Conservation (phyloP, 257 asterid species). For the Nyctanthes arbortristis region DNA sequence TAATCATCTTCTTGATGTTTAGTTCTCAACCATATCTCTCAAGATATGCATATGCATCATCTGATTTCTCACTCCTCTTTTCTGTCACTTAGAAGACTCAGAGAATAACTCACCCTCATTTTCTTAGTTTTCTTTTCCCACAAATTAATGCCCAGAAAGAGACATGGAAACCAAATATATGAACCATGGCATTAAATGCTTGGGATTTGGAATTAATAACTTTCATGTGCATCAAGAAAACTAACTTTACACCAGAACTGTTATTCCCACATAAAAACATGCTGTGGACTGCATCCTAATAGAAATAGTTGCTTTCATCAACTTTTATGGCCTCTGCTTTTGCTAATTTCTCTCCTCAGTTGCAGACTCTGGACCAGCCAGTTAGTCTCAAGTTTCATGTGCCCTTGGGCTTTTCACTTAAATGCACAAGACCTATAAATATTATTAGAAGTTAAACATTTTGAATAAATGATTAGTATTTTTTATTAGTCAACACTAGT, state of each 20-base stretch:
- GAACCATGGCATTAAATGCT: no score
- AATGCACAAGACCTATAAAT: no score
- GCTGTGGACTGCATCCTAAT: constrained; percentile 5
- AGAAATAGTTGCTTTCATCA: constrained; percentile 24
- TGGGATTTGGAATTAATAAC: no score
- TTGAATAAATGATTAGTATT: no score
- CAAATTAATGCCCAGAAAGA: constrained; percentile 44
- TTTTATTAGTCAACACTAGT: no score
- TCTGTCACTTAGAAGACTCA: no score
- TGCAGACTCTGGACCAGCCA: no score
- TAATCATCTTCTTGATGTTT: constrained; percentile 45
- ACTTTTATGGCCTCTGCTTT: no score
- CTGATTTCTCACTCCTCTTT: constrained; percentile 25
- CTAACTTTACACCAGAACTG: constrained; percentile 30
- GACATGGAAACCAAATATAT: constrained; percentile 46
- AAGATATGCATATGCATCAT: constrained; percentile 45
- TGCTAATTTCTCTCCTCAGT: no score
- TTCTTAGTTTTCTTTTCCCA: constrained; percentile 36
- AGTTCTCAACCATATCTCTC: constrained; percentile 50
- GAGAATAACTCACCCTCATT: constrained; percentile 26
- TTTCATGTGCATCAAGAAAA: constrained; percentile 21
- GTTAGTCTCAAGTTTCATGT: no score
- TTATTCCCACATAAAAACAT: constrained; percentile 30
- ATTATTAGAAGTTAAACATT: no score
- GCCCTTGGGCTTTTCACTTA: no score